Evolutionary conservation across 2,329 filamentous ascomycete genomes (phyloP).

Genomic region (Calonectria ilicicola): DNA sequence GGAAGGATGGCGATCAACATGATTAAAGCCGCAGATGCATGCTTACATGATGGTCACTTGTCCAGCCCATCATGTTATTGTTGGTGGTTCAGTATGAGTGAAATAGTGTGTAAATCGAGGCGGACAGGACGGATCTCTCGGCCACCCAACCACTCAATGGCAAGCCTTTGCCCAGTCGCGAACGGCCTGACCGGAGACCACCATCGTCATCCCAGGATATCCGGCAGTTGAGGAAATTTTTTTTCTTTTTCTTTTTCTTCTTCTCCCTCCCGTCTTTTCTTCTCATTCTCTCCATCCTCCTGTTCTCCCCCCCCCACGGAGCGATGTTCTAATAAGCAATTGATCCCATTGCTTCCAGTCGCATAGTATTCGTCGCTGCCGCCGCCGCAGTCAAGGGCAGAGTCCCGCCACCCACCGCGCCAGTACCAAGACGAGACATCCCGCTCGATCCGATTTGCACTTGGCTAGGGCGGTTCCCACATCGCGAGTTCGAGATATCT

Average conservation of each 20-base stretch:
- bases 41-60: neutral
- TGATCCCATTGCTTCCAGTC: slow-evolving; percentile 12
- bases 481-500: too few species aligned
- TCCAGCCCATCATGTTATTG: neutral
- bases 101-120: slow-evolving; percentile 34
- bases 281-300: slow-evolving; percentile 23
- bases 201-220: slow-evolving; percentile 17
- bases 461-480: neutral
- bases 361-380: neutral
- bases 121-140: slow-evolving; percentile 42
- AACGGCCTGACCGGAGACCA: slow-evolving; percentile 42
- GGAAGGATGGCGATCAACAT: neutral
- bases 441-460: neutral
- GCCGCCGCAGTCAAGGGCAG: too few species aligned
- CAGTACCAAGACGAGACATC: neutral
- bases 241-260: slow-evolving; percentile 19
- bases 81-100: slow-evolving; percentile 36
- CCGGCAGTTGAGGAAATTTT: slow-evolving; percentile 8
- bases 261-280: slow-evolving; percentile 7
- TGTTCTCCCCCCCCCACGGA: slow-evolving; percentile 27
- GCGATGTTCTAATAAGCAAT: slow-evolving; percentile 27
- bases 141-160: slow-evolving; percentile 39
- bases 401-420: slow-evolving; percentile 7
- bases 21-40: neutral
- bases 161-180: slow-evolving; percentile 37